A percentile compares a stretch with the other conserved stretches of the same genome.
Evolutionary conservation across 1,284 basidiomycete genomes (phyloP).

Genomic region (Marasmius tenuissimus): DNA sequence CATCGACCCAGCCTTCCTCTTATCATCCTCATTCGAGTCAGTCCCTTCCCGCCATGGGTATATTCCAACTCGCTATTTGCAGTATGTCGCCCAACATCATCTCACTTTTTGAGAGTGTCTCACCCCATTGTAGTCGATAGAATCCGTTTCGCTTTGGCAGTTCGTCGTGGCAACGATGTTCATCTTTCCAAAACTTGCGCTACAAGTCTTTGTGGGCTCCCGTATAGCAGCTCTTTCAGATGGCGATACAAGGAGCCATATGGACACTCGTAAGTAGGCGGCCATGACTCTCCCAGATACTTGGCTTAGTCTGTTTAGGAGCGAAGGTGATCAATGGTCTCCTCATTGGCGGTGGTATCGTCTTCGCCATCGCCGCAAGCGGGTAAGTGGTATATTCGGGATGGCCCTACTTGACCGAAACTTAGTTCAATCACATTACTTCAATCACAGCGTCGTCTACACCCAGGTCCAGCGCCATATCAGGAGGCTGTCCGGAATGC

Average conservation of each 20-base stretch:
- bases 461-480: conserved; percentile 63
- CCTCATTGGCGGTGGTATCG: conserved; percentile 57
- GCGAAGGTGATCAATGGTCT: conserved; percentile 65
- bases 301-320: conserved; percentile 33
- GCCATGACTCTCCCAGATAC: conserved; percentile 1
- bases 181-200: conserved; percentile 67
- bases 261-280: conserved; percentile 64
- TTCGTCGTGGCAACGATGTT: conserved; percentile 73
- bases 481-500: conserved; percentile 47
- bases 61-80: conserved; percentile 80
- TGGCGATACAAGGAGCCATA: conserved; percentile 67
- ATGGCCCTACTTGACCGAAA: conserved; percentile 1
- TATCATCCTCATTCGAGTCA: conserved; percentile 79
- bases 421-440: conserved; percentile 26
- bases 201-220: conserved; percentile 79
- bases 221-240: conserved; percentile 75
- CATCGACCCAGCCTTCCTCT: conserved; percentile 48
- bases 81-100: conserved; percentile 41
- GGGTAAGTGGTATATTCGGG: conserved; percentile 47
- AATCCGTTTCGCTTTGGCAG: conserved; percentile 71
- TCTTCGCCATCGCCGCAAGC: conserved; percentile 57
- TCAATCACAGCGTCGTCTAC: conserved; percentile 56
- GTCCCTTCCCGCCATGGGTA: conserved; percentile 81
- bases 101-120: not conserved
- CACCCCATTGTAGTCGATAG: conserved; percentile 59